A percentile compares a stretch with the other conserved stretches of the same genome.
Conservation (phyloP, 441 rosid genomes). For the Corymbia citriodora region DNA sequence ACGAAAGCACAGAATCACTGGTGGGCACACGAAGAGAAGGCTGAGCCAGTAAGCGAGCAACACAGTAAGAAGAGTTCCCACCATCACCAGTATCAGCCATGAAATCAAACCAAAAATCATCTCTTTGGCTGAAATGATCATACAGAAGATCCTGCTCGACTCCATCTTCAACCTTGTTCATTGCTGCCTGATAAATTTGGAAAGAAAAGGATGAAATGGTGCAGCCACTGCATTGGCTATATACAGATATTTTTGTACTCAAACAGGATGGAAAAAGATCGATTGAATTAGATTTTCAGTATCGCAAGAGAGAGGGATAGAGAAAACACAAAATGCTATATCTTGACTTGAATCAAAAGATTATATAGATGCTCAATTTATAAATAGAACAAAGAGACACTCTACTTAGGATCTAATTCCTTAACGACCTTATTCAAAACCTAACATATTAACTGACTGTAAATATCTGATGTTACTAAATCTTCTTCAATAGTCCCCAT, state of each 20-base stretch:
- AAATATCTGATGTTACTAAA: not conserved
- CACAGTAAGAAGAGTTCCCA: conserved; percentile 89
- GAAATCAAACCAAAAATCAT: conserved; percentile 95
- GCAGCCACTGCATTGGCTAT: not conserved
- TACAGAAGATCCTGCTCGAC: conserved; percentile 60
- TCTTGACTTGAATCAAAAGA: not conserved
- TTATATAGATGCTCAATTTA: not conserved
- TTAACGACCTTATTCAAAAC: not conserved
- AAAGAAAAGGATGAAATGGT: conserved; percentile 3
- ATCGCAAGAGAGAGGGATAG: not conserved
- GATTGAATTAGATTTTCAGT: not conserved
- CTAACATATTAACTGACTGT: not conserved
- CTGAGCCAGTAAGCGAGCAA: conserved; percentile 91
- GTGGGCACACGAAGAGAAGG: conserved; percentile 43
- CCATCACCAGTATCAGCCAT: conserved; percentile 99
- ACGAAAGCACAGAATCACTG: conserved; percentile 30
- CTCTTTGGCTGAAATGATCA: conserved; percentile 71
- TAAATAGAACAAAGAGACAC: not conserved
- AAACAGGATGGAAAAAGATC: not conserved
- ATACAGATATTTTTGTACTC: not conserved
- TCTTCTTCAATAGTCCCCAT: not conserved
- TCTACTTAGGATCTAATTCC: not conserved
- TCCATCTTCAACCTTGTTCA: conserved; percentile 55
- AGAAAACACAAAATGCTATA: not conserved
- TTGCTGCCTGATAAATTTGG: conserved; percentile 66